Percentiles rank a stretch among this genome's conserved stretches.
These are phyloP conservation scores for Colletotrichum tanaceti DNA, from an alignment of 2,329 filamentous ascomycete genomes.

Conservation along the genomic window DNA sequence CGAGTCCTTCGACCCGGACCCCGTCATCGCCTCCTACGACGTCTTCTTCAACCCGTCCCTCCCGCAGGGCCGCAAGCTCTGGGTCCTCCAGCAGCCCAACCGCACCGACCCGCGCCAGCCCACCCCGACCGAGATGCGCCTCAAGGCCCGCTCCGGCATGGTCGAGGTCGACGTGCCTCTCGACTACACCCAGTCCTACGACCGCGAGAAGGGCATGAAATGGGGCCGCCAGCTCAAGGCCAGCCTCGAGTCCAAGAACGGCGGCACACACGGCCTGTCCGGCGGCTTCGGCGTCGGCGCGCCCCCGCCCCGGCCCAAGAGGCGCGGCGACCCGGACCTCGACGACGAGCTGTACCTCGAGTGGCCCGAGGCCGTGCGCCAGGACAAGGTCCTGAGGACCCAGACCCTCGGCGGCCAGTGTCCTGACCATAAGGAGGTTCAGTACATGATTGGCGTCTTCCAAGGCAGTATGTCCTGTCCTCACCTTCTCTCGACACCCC, in stretches of 20 bases:
- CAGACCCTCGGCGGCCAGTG: constrained; percentile 90
- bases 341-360: constrained; percentile 63
- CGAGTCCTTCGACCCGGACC: constrained; percentile 65
- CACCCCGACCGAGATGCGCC: constrained; percentile 77
- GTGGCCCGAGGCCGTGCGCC: constrained; percentile 75
- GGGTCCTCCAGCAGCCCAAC: constrained; percentile 91
- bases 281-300: constrained; percentile 77
- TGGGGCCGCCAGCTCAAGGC: constrained; percentile 83
- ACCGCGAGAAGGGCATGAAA: constrained; percentile 81
- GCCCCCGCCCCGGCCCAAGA: constrained; percentile 50
- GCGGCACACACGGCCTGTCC: constrained; percentile 76
- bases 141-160: constrained; percentile 86
- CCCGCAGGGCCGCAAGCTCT: constrained; percentile 71
- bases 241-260: constrained; percentile 67
- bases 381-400: constrained; percentile 78
- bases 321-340: constrained; percentile 53
- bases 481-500: background rate
- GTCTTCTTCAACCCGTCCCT: constrained; percentile 85
- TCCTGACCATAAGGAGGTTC: constrained; percentile 74
- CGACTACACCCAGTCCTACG: constrained; percentile 78
- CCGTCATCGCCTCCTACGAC: constrained; percentile 80
- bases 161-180: constrained; percentile 93
- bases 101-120: constrained; percentile 69
- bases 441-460: constrained; percentile 95
- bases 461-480: constrained; percentile 72